phyloP scores from a whole-genome alignment of 352 stramenopile genomes.

The Globisporangium paddicum region DNA sequence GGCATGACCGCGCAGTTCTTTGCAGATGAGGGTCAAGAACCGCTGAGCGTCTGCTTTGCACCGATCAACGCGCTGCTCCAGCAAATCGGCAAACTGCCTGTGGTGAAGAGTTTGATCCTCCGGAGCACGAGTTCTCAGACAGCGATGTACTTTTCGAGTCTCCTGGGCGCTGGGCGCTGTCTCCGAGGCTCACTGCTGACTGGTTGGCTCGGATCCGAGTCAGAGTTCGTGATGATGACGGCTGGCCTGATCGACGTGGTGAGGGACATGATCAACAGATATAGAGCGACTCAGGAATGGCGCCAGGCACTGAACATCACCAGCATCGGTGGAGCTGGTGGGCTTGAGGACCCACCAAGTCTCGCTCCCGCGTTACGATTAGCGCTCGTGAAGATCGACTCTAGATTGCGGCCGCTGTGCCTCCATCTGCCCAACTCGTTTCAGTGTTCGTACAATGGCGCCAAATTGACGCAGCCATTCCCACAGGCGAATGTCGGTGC shows the following conservation, averaged over 20 bases:
- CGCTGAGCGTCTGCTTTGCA: not conserved
- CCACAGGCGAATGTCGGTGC: not conserved
- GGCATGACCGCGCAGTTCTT: slow-evolving; percentile 1
- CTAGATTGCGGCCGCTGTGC: not conserved
- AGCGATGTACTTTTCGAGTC: slow-evolving; percentile 1
- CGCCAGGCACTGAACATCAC: not conserved
- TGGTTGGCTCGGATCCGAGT: not conserved
- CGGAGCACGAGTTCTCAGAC: not conserved
- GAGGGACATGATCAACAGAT: not conserved
- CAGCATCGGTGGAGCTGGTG: not conserved
- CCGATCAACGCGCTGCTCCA: not conserved
- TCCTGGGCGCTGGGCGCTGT: not conserved
- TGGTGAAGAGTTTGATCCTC: not conserved
- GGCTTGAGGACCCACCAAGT: not conserved
- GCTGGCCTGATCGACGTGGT: not conserved
- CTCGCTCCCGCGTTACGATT: not conserved
- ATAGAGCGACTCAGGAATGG: not conserved
- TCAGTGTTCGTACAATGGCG: not conserved
- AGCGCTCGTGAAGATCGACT: not conserved
- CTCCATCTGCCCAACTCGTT: slow-evolving; percentile 1
- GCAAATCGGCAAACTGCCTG: not conserved
- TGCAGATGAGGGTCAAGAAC: not conserved
- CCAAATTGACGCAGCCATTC: not conserved
- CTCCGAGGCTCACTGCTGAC: not conserved
- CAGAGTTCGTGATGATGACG: not conserved